Evolutionary conservation across 768 basidiomycete genomes (phyloP).

Genomic region (Phylloporus sp.): DNA sequence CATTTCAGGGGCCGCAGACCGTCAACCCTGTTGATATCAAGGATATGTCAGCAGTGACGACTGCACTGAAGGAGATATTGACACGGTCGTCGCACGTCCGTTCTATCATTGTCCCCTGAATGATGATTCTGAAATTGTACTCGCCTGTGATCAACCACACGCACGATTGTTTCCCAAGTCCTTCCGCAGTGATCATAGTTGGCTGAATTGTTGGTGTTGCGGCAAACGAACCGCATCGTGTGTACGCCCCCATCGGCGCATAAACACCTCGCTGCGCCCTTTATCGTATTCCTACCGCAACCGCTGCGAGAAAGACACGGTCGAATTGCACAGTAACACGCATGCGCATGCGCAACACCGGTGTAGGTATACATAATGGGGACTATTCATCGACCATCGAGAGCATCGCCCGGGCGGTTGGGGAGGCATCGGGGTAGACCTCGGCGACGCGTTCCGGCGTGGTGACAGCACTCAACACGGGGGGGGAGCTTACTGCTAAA

Average conservation of each 20-base stretch:
- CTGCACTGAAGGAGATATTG: conserved; percentile 23
- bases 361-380: too few species aligned
- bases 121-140: background rate
- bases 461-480: too few species aligned
- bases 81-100: conserved; percentile 28
- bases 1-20: conserved; percentile 24
- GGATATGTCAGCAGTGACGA: conserved; percentile 16
- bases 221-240: background rate
- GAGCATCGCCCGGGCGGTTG: too few species aligned
- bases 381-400: too few species aligned
- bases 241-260: background rate
- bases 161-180: background rate
- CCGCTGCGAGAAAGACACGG: background rate
- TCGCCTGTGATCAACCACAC: background rate
- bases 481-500: too few species aligned
- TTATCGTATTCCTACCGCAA: too few species aligned
- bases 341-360: background rate
- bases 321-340: background rate
- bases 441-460: too few species aligned
- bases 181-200: background rate
- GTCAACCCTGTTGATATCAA: conserved; percentile 22
- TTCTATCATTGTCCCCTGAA: conserved; percentile 26
- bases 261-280: background rate
- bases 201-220: background rate
- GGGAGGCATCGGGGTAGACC: too few species aligned